Conservation (phyloP, 2,329 filamentous ascomycete genomes). For the Massarina eburnea region DNA sequence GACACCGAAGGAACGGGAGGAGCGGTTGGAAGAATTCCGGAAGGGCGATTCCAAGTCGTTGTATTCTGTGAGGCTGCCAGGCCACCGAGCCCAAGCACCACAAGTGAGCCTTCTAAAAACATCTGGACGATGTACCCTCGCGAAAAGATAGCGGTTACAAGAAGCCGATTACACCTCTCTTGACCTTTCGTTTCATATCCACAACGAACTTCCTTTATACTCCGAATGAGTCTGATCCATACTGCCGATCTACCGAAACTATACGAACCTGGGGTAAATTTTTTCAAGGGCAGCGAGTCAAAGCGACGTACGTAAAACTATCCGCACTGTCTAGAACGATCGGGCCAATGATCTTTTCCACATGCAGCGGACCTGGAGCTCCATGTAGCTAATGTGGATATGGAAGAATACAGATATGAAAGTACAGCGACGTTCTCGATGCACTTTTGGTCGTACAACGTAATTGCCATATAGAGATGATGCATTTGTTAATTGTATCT, state of each 20-base stretch:
- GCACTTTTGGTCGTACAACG: not conserved
- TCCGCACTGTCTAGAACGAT: not conserved
- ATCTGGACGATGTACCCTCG: not conserved
- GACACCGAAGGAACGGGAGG: not conserved
- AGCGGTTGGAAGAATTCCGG: not conserved
- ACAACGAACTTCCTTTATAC: not conserved
- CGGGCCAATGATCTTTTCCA: not conserved
- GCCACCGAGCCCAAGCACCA: not conserved
- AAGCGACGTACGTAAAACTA: not conserved
- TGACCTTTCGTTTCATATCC: no score
- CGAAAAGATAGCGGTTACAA: not conserved
- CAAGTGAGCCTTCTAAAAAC: not conserved
- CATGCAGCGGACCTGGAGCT: not conserved
- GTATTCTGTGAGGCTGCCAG: not conserved
- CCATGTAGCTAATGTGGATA: not conserved
- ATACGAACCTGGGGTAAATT: not conserved
- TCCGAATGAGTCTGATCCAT: not conserved
- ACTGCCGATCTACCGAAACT: not conserved
- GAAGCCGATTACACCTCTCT: no score
- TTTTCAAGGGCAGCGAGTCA: not conserved
- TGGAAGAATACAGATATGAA: not conserved
- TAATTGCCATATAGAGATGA: not conserved
- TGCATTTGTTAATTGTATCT: not conserved
- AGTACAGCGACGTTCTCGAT: not conserved
- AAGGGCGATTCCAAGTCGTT: not conserved